phyloP scores from a whole-genome alignment of 2,329 filamentous ascomycete species.

The Bipolaris cookei region DNA sequence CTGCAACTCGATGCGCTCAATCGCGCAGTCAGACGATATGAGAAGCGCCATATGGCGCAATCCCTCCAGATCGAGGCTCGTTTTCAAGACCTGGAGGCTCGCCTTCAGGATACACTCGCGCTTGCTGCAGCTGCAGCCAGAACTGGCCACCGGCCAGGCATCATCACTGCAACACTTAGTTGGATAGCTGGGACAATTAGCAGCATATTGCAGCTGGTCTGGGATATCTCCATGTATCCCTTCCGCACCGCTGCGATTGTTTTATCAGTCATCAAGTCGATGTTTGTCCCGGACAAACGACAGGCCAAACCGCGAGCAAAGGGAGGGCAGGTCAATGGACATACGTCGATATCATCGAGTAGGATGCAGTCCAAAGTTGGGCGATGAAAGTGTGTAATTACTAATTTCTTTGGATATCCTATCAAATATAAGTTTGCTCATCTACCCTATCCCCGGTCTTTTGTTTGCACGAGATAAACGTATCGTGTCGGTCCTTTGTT shows the following conservation, averaged over 20 bases:
- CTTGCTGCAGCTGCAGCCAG: constrained; percentile 73
- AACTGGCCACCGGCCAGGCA: constrained; percentile 45
- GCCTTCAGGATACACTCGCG: constrained; percentile 77
- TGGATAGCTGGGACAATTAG: constrained; percentile 36
- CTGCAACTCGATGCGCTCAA: constrained; percentile 88
- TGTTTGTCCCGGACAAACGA: constrained; percentile 32
- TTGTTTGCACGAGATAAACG: neutral
- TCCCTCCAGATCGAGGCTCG: constrained; percentile 77
- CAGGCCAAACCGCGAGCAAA: constrained; percentile 34
- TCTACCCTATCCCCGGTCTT: neutral
- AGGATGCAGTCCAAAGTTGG: constrained; percentile 39
- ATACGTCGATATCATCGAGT: constrained; percentile 33
- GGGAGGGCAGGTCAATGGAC: constrained; percentile 27
- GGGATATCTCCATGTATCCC: constrained; percentile 42
- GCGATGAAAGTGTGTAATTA: constrained; percentile 18
- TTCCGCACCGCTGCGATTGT: constrained; percentile 29
- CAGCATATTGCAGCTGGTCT: constrained; percentile 31
- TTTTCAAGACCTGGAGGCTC: constrained; percentile 72
- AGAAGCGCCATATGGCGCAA: constrained; percentile 82
- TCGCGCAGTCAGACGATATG: constrained; percentile 85
- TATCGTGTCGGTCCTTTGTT: neutral
- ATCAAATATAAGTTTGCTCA: neutral
- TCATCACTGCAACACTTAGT: constrained; percentile 36
- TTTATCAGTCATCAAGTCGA: constrained; percentile 23
- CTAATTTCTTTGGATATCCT: neutral